Percentiles rank a stretch among this genome's conserved stretches.
phyloP scores from a whole-genome alignment of 1,284 basidiomycete species.

The Heimioporus retisporus region DNA sequence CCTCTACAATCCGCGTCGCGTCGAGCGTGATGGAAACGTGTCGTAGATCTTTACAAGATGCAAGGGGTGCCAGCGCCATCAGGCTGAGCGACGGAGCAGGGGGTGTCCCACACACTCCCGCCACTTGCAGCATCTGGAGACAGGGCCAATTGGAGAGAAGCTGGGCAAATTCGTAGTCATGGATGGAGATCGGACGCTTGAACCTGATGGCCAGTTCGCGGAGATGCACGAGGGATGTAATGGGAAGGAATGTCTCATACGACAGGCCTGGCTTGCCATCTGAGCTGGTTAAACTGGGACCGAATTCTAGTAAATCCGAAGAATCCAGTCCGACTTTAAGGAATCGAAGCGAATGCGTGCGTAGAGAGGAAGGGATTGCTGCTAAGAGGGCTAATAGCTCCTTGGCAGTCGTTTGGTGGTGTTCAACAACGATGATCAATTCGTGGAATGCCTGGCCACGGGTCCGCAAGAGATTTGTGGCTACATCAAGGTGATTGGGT shows the following conservation, averaged over 20 bases:
- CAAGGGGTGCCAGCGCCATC: background rate
- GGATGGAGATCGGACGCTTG: background rate
- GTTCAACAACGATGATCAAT: background rate
- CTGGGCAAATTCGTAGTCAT: constrained; percentile 1
- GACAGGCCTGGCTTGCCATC: too few relatives aligned
- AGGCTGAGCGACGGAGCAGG: too few relatives aligned
- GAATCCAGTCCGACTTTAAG: background rate
- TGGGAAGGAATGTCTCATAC: too few relatives aligned
- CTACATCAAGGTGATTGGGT: background rate
- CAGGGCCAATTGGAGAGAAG: constrained; percentile 8
- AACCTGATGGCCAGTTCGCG: background rate
- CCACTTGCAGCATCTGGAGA: background rate
- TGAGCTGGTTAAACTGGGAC: too few relatives aligned
- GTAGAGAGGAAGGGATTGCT: constrained; percentile 6
- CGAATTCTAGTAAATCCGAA: too few relatives aligned
- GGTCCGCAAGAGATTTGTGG: constrained; percentile 7
- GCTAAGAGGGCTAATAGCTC: constrained; percentile 7
- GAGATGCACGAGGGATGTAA: constrained; percentile 11
- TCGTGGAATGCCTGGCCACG: constrained; percentile 10
- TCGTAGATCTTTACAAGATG: background rate
- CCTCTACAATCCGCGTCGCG: background rate
- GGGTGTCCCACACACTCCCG: too few relatives aligned
- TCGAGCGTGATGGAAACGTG: constrained; percentile 1
- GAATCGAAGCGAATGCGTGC: constrained; percentile 9
- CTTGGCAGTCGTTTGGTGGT: background rate